Evolutionary conservation across 1,284 basidiomycete genomes (phyloP), one percentile per base, ranked within the genome.

Genomic region (Ceratobasidium theobromae): DNA sequence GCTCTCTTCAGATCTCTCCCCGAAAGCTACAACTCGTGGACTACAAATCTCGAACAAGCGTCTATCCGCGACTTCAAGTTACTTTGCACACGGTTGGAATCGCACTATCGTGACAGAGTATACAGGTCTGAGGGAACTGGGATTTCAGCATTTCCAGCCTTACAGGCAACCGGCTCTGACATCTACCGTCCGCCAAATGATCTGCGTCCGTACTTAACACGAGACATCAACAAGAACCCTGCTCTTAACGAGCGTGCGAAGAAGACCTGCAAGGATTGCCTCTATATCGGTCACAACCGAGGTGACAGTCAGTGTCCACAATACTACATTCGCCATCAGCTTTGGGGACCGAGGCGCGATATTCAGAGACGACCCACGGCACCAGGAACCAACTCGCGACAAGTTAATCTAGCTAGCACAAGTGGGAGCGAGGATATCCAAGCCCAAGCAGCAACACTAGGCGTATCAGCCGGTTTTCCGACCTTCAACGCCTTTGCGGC

Each of bases 221-320:
- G 32, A 27, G 23, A 16, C 35, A 48, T 30, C 5, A 12, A 23
- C 4, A n/a, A 30, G 3, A 60, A 60, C 18, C 45, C 55, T 4
- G 18, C 33, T 1, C 32, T 49, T 1, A 21, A 9, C 1, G 45
- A 27, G 4, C 55, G 55, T 14, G 55, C 55, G 1, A 27, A 25
- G 21, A 9, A 21, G 8, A 60, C 55, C 5, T 60, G 55, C 23
- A 14, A 45, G 21, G 55, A 60, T 25, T 60, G 55, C 21, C 30
- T 60, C 6, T 32, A 23, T 8, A 28, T 11, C 6, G 45, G 45
- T 12, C 55, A 60, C 18, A 28, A 28, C 5, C 14, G 40, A 5
- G 40, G 54, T 8, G 28, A 38, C 3, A n/a, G 11, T 4, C 21
- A 43, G 23, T 57, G 54, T 28, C 40, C 41, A 18, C 38, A 28